Conservation (phyloP, 495 filamentous ascomycete species). For the Massariosphaeria phaeospora region DNA sequence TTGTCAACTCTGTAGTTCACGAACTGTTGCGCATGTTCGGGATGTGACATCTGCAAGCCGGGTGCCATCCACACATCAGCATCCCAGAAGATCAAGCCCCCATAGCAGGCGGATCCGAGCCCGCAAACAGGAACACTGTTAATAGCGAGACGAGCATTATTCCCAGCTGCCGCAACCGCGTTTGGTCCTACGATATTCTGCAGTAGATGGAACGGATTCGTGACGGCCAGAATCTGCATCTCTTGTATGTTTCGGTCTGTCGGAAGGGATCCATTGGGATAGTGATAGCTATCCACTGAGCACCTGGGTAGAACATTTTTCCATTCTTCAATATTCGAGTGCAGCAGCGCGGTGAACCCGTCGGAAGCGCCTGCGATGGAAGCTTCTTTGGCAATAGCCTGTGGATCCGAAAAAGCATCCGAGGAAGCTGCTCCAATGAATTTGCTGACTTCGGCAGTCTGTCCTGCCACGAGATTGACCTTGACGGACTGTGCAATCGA, state of each 20-base stretch:
- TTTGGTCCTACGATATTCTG: conserved; percentile 59
- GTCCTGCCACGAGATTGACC: conserved; percentile 48
- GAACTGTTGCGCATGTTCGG: conserved; percentile 53
- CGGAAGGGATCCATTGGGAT: conserved; percentile 59
- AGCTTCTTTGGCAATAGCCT: conserved; percentile 48
- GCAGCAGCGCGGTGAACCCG: conserved; percentile 49
- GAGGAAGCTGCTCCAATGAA: conserved; percentile 58
- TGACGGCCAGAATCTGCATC: conserved; percentile 59
- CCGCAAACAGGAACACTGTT: conserved; percentile 60
- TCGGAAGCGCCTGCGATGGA: conserved; percentile 41
- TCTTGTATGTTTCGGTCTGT: conserved; percentile 54
- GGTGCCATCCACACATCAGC: conserved; percentile 64
- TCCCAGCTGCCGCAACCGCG: conserved; percentile 35
- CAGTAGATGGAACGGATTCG: conserved; percentile 64
- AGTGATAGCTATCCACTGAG: conserved; percentile 58
- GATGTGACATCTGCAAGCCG: conserved; percentile 55
- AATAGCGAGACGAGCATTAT: conserved; percentile 42
- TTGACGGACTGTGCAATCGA: conserved; percentile 55
- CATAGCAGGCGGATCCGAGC: conserved; percentile 59
- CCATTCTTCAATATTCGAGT: conserved; percentile 54
- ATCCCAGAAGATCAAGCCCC: conserved; percentile 61
- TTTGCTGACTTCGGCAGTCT: conserved; percentile 52
- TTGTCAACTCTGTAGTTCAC: conserved; percentile 54
- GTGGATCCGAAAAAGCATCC: conserved; percentile 55
- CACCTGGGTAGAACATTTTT: conserved; percentile 47